These are phyloP conservation scores for Fomitiporia mediterranea DNA, from an alignment of 1,284 basidiomycete species.

Conservation along the genomic window DNA sequence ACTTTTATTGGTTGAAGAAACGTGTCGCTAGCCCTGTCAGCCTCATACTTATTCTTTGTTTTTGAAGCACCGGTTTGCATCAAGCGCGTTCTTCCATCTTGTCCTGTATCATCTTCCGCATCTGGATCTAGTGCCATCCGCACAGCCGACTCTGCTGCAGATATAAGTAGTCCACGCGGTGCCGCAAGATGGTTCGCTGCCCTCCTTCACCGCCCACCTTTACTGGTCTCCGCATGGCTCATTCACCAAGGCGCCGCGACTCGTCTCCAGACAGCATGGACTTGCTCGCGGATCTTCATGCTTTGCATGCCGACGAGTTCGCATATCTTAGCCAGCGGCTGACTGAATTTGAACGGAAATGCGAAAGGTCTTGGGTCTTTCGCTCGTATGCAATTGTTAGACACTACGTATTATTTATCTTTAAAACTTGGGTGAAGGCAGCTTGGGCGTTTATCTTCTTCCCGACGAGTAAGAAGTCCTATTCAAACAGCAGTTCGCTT, in stretches of 20 bases:
- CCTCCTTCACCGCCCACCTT: slow-evolving; percentile 11
- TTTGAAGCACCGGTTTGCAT: no score
- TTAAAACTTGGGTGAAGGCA: slow-evolving; percentile 22
- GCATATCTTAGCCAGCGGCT: slow-evolving; percentile 21
- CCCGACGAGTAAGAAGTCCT: slow-evolving; percentile 22
- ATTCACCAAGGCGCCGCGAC: background rate
- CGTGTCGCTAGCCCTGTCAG: background rate
- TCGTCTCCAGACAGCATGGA: background rate
- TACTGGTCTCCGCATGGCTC: background rate
- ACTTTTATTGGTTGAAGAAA: no score
- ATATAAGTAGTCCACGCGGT: background rate
- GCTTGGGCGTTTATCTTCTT: slow-evolving; percentile 23
- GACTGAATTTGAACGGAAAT: slow-evolving; percentile 12
- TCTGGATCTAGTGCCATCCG: background rate
- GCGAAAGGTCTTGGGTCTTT: slow-evolving; percentile 20
- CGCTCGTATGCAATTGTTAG: slow-evolving; percentile 18
- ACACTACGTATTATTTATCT: slow-evolving; percentile 21
- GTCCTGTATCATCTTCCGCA: background rate
- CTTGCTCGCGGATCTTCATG: slow-evolving; percentile 19
- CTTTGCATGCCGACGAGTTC: slow-evolving; percentile 26
- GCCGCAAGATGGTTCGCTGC: slow-evolving; percentile 14
- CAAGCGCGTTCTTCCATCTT: background rate
- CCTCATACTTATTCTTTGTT: background rate
- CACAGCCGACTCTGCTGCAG: background rate
- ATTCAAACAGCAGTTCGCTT: background rate